Evolutionary conservation across 192 early-diverging fungal species (phyloP).

Genomic region (Coemansia sp.): DNA sequence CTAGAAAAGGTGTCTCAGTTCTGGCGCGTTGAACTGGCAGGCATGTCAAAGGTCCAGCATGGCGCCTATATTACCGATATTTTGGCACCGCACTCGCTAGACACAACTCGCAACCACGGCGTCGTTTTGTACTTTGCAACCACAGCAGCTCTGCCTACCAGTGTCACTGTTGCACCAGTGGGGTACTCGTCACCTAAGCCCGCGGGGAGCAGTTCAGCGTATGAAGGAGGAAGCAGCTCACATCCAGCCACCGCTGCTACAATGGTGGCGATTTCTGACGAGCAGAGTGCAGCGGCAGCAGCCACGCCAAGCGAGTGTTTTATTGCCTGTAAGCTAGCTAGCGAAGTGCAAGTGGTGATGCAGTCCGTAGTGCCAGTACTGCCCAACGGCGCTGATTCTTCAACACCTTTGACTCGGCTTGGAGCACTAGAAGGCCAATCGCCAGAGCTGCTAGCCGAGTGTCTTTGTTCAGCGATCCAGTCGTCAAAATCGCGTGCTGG

Average conservation of each 20-base stretch:
- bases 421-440: constrained; percentile 30
- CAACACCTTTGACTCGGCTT: constrained; percentile 19
- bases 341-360: constrained; percentile 46
- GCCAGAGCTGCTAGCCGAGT: constrained; percentile 39
- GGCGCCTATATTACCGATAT: constrained; percentile 52
- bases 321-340: constrained; percentile 34
- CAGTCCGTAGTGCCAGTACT: constrained; percentile 7
- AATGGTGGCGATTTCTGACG: no score
- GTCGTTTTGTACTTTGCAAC: constrained; percentile 29
- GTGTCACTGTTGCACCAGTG: neutral
- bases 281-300: neutral
- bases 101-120: constrained; percentile 31
- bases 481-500: constrained; percentile 13
- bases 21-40: constrained; percentile 57
- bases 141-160: neutral
- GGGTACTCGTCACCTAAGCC: neutral
- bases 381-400: neutral
- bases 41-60: constrained; percentile 57
- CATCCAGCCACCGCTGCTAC: neutral
- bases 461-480: constrained; percentile 34
- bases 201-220: neutral
- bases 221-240: neutral
- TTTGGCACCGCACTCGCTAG: constrained; percentile 35
- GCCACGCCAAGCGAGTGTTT: constrained; percentile 7
- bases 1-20: constrained; percentile 68